Percentiles rank a stretch among this genome's conserved stretches.
Evolutionary conservation across 2,329 filamentous ascomycete genomes (phyloP).

Genomic region (Claviceps pazoutovae): DNA sequence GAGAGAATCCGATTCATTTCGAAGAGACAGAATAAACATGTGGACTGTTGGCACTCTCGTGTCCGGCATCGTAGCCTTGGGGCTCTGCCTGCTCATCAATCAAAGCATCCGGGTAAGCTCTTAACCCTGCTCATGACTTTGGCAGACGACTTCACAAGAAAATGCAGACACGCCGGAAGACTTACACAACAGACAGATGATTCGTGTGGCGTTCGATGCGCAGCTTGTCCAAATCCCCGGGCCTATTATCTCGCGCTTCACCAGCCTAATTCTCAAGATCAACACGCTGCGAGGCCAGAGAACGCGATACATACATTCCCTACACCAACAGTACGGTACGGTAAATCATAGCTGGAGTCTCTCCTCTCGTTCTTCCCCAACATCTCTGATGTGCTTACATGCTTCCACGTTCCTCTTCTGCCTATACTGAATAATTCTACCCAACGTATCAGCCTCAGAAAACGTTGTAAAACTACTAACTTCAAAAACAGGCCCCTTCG

Average conservation of each 20-base stretch:
- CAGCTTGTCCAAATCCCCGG: not conserved
- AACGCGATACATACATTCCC: not conserved
- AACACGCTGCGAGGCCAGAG: not conserved
- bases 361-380: not conserved
- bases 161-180: not conserved
- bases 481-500: not conserved
- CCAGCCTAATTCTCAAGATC: not conserved
- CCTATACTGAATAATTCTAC: too few species aligned
- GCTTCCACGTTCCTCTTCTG: too few species aligned
- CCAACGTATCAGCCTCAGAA: too few species aligned
- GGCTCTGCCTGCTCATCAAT: not conserved
- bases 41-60: not conserved
- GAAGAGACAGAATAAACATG: not conserved
- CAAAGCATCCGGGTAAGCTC: not conserved
- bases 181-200: not conserved
- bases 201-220: not conserved
- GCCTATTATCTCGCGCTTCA: not conserved
- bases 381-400: not conserved
- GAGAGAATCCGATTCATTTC: too few species aligned
- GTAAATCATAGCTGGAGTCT: not conserved
- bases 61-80: not conserved
- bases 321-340: not conserved
- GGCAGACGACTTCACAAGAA: not conserved
- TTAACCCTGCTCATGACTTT: too few species aligned
- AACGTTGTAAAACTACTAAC: too few species aligned